These are phyloP conservation scores for Glycine soja DNA, from an alignment of 306 rosid genomes.

Conservation along the genomic window DNA sequence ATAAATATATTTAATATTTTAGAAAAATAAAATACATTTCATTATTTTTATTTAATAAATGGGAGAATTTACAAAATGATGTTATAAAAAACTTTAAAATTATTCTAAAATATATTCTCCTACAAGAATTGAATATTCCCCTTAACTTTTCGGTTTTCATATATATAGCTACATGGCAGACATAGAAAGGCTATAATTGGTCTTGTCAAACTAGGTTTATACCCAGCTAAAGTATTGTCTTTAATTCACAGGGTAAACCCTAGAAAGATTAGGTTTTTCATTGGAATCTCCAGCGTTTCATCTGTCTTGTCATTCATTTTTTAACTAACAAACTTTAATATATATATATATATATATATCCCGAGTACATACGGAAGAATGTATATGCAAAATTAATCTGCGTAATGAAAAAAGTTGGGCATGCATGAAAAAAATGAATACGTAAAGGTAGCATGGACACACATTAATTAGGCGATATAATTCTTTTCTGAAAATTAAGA, in stretches of 20 bases:
- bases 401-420: too few species aligned
- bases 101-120: neutral
- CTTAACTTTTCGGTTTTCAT: neutral
- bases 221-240: slow-evolving; percentile 21
- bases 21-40: too few species aligned
- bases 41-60: too few species aligned
- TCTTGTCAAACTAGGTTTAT: slow-evolving; percentile 52
- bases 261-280: neutral
- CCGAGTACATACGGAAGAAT: neutral
- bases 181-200: slow-evolving; percentile 50
- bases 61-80: neutral
- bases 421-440: too few species aligned
- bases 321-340: neutral
- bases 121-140: slow-evolving; percentile 21
- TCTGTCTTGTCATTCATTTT: slow-evolving; percentile 21
- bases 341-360: neutral
- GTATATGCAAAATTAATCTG: neutral
- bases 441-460: neutral
- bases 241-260: neutral
- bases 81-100: neutral
- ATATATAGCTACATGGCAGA: slow-evolving; percentile 25
- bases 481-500: neutral
- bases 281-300: slow-evolving; percentile 46
- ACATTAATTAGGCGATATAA: neutral
- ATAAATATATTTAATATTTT: too few species aligned